These are phyloP conservation scores for Mesostigma viride DNA, from an alignment of 139 green algal species.

Conservation along the genomic window DNA sequence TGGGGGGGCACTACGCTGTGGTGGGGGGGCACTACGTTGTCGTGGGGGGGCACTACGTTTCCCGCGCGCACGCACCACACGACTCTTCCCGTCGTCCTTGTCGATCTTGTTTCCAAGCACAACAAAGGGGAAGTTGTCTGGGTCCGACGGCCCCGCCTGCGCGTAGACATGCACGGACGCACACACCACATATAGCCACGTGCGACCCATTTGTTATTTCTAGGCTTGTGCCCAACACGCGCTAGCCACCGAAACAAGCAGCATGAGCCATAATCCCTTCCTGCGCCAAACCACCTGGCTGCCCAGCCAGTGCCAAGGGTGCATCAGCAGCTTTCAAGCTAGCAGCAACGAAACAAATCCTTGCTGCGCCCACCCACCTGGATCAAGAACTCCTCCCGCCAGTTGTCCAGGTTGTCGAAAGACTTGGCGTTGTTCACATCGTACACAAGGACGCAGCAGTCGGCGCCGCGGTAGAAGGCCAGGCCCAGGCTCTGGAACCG, in stretches of 20 bases:
- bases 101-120: conserved; percentile 98
- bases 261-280: too few relatives aligned
- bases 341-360: too few relatives aligned
- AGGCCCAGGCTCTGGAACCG: conserved; percentile 93
- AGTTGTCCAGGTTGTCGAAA: conserved; percentile 97
- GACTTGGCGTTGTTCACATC: conserved; percentile 91
- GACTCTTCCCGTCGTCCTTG: conserved; percentile 58
- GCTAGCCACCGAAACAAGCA: too few relatives aligned
- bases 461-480: conserved; percentile 93
- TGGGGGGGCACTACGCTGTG: too few relatives aligned
- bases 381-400: conserved; percentile 92
- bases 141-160: conserved; percentile 68
- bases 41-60: neutral
- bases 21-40: too few relatives aligned
- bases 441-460: conserved; percentile 96
- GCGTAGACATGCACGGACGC: neutral
- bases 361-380: too few relatives aligned
- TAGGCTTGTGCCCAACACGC: too few relatives aligned
- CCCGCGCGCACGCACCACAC: conserved; percentile 50
- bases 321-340: too few relatives aligned
- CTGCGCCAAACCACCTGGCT: too few relatives aligned
- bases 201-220: too few relatives aligned
- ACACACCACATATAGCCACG: neutral
- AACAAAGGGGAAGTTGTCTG: conserved; percentile 95
- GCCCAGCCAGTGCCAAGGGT: too few relatives aligned